These are phyloP conservation scores for Sphagnum fallax DNA, from an alignment of 228 moss, liverwort and hornwort species.

Conservation along the genomic window DNA sequence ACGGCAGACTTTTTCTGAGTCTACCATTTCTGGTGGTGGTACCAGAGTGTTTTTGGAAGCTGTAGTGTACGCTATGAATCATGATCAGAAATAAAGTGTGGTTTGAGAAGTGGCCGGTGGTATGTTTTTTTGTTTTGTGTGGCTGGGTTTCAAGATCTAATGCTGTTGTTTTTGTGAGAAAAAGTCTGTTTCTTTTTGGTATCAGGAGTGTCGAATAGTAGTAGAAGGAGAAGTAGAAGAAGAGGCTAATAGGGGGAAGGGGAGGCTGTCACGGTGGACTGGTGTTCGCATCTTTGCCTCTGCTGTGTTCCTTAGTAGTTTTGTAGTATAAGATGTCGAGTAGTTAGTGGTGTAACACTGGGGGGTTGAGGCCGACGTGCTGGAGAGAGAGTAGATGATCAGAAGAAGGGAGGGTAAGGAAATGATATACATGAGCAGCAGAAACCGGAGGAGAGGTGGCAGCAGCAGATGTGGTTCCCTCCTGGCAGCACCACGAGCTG, in stretches of 20 bases:
- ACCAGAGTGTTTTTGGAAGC: too few relatives aligned
- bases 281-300: neutral
- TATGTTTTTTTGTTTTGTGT: too few relatives aligned
- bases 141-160: too few relatives aligned
- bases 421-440: conserved; percentile 78
- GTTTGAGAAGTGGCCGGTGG: too few relatives aligned
- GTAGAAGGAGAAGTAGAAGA: neutral
- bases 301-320: neutral
- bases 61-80: too few relatives aligned
- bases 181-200: too few relatives aligned
- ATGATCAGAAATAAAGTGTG: too few relatives aligned
- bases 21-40: too few relatives aligned
- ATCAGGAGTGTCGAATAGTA: too few relatives aligned
- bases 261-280: neutral
- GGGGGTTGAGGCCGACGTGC: neutral
- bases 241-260: neutral
- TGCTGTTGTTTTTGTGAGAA: too few relatives aligned
- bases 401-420: conserved; percentile 28
- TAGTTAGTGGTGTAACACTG: neutral
- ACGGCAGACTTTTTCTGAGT: too few relatives aligned
- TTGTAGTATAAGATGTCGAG: neutral
- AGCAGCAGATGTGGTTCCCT: conserved; percentile 71
- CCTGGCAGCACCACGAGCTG: conserved; percentile 52
- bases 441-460: conserved; percentile 58
- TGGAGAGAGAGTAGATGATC: conserved; percentile 1